phyloP scores from a whole-genome alignment of 139 green algal genomes.

The Chlamydomonas sp. region DNA sequence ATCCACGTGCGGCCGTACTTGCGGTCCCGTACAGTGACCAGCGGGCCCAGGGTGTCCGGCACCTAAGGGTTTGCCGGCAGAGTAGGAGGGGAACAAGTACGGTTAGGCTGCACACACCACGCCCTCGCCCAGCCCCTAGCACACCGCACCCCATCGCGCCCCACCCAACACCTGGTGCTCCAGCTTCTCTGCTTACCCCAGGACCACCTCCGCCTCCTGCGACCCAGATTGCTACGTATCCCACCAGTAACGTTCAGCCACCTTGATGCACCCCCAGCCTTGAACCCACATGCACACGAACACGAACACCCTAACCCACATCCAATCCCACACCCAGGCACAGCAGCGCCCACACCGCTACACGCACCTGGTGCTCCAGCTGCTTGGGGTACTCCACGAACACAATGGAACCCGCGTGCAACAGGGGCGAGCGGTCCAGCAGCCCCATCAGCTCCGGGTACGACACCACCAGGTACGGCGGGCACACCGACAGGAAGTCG shows the following conservation, averaged over 20 bases:
- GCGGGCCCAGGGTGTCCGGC: conserved; percentile 18
- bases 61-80: not conserved
- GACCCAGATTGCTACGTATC: too few species aligned
- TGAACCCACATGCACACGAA: not conserved
- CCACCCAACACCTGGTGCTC: too few species aligned
- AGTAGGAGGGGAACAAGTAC: too few species aligned
- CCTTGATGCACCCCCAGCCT: too few species aligned
- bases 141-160: too few species aligned
- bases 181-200: too few species aligned
- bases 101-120: too few species aligned
- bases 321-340: not conserved
- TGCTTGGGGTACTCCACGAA: conserved; percentile 91
- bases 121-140: too few species aligned
- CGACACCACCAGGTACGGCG: conserved; percentile 90
- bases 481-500: conserved; percentile 94
- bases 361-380: conserved; percentile 60
- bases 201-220: too few species aligned
- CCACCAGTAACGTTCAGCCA: too few species aligned
- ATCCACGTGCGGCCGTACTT: conserved; percentile 89
- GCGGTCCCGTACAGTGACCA: conserved; percentile 74
- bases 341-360: conserved; percentile 1
- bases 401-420: conserved; percentile 73
- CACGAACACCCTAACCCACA: not conserved
- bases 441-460: conserved; percentile 86
- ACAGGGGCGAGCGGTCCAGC: conserved; percentile 75